phyloP scores from a whole-genome alignment of 805 yeast species.

The Lachancea lanzarotensis region DNA sequence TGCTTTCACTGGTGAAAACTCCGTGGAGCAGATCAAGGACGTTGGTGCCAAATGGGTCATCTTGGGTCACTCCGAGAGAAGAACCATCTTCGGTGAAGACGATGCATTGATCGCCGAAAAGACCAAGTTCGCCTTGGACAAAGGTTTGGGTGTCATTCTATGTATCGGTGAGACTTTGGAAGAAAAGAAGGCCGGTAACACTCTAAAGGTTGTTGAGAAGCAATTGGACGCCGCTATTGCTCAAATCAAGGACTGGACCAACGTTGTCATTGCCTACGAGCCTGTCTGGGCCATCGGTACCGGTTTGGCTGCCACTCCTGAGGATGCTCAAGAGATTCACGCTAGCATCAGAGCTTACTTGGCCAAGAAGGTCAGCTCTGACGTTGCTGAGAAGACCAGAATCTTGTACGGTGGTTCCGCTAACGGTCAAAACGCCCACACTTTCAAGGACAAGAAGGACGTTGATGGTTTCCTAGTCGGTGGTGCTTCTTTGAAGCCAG shows the following conservation, averaged over 20 bases:
- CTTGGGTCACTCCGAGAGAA: slow-evolving; percentile 98
- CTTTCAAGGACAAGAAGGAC: slow-evolving; percentile 87
- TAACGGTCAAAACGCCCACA: slow-evolving; percentile 84
- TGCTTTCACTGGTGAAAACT: slow-evolving; percentile 97
- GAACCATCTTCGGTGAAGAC: slow-evolving; percentile 83
- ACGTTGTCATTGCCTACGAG: slow-evolving; percentile 94
- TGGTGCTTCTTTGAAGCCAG: slow-evolving; percentile 98
- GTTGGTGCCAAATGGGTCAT: slow-evolving; percentile 91
- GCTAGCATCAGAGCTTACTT: slow-evolving; percentile 79
- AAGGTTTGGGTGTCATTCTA: slow-evolving; percentile 83
- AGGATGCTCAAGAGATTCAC: slow-evolving; percentile 96
- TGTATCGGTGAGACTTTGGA: slow-evolving; percentile 98
- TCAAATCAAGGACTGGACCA: slow-evolving; percentile 79
- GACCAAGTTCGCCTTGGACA: slow-evolving; percentile 87
- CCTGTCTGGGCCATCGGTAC: slow-evolving; percentile 99
- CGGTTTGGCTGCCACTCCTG: slow-evolving; percentile 97
- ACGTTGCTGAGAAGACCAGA: slow-evolving; percentile 72
- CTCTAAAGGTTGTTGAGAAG: slow-evolving; percentile 79
- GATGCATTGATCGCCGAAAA: slow-evolving; percentile 90
- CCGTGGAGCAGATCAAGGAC: slow-evolving; percentile 84
- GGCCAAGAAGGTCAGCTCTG: slow-evolving; percentile 65
- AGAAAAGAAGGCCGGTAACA: slow-evolving; percentile 84
- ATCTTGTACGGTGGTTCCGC: slow-evolving; percentile 99
- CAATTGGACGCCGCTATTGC: slow-evolving; percentile 86
- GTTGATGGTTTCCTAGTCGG: slow-evolving; percentile 99